Conservation (phyloP, 208 protist genomes). For the Borovskyia barvae region DNA sequence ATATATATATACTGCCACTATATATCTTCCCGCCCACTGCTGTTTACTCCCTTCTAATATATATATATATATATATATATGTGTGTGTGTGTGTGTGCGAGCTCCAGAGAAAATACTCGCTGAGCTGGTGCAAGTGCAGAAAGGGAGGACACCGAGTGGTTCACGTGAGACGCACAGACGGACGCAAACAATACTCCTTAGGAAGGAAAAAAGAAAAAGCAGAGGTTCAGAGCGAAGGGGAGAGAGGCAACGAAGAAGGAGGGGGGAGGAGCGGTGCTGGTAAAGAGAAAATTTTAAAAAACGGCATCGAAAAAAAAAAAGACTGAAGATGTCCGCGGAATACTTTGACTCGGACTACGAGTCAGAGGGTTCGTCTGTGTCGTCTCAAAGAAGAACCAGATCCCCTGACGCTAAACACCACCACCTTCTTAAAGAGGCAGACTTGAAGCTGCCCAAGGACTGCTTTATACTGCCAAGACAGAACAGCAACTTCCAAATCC, state of each 20-base stretch:
- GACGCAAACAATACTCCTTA: conserved; percentile 9
- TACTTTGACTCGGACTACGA: not conserved
- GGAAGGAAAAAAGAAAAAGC: not conserved
- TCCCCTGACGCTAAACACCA: too few species aligned
- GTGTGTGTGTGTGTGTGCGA: too few species aligned
- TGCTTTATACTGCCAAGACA: conserved; percentile 71
- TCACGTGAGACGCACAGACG: conserved; percentile 1
- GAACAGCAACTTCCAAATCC: conserved; percentile 78
- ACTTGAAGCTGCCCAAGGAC: conserved; percentile 42
- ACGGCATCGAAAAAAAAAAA: not conserved
- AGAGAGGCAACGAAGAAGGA: too few species aligned
- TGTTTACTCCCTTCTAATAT: too few species aligned
- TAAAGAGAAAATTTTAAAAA: not conserved
- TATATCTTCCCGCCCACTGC: too few species aligned
- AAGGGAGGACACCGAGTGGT: not conserved
- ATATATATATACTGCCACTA: too few species aligned
- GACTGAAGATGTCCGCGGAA: not conserved
- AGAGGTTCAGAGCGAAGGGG: not conserved
- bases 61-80: too few species aligned
- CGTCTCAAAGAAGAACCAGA: too few species aligned
- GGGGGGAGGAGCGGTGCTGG: not conserved
- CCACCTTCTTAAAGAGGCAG: too few species aligned
- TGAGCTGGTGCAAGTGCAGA: not conserved
- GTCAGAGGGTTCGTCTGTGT: too few species aligned
- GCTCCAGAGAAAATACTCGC: too few species aligned